Conservation (phyloP, 495 filamentous ascomycete species). For the Eremomyces bilateralis region DNA sequence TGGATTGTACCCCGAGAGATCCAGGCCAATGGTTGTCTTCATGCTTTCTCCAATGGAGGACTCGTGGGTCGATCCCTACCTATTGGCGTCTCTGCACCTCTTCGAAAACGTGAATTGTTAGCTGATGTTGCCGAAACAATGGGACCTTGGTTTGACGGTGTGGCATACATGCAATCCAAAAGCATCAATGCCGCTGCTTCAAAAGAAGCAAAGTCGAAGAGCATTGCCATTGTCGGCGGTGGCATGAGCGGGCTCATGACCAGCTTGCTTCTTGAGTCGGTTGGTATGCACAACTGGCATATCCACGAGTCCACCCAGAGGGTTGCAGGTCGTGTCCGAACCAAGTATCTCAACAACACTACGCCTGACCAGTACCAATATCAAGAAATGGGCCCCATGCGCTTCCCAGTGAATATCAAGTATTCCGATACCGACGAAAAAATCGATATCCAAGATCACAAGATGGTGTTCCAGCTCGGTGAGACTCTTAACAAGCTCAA, state of each 20-base stretch:
- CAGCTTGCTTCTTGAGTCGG: conserved; percentile 24
- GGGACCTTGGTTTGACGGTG: conserved; percentile 51
- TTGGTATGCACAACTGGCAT: conserved; percentile 32
- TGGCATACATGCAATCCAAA: conserved; percentile 34
- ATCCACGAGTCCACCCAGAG: conserved; percentile 29
- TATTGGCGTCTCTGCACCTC: conserved; percentile 15
- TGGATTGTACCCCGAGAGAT: conserved; percentile 31
- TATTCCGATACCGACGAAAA: conserved; percentile 31
- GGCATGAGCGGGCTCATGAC: conserved; percentile 50
- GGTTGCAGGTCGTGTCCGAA: conserved; percentile 37
- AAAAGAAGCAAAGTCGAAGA: conserved; percentile 29
- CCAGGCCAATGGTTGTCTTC: conserved; percentile 25
- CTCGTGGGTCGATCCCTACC: conserved; percentile 25
- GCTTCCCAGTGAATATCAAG: conserved; percentile 30
- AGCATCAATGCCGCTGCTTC: conserved; percentile 30
- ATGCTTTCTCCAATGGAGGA: conserved; percentile 21
- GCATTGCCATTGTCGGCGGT: conserved; percentile 41
- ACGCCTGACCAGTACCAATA: conserved; percentile 45
- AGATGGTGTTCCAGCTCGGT: conserved; percentile 41
- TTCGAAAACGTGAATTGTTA: conserved; percentile 9
- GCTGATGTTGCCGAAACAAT: conserved; percentile 25
- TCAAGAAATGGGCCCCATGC: conserved; percentile 59
- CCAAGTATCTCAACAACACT: conserved; percentile 34
- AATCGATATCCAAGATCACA: conserved; percentile 32
- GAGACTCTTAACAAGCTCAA: conserved; percentile 36